Evolutionary conservation across 78 protist genomes (phyloP).

Genomic region (Trichosphaerium sp.): DNA sequence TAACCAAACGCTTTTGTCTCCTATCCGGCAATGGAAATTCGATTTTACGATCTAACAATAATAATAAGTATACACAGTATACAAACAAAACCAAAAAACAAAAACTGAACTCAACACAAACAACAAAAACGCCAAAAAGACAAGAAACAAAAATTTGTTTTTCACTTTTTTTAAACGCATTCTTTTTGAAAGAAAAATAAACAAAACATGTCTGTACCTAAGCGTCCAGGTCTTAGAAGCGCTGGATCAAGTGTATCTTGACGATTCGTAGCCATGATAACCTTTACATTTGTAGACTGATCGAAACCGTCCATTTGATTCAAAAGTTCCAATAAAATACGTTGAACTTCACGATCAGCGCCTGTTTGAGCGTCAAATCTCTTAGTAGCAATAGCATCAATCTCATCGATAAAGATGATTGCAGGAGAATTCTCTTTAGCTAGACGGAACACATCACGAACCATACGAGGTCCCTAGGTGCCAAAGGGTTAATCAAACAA

Average conservation of each 20-base stretch:
- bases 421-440: slow-evolving; percentile 98
- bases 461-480: slow-evolving; percentile 99
- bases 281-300: slow-evolving; percentile 94
- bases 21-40: slow-evolving; percentile 99
- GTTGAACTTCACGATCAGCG: slow-evolving; percentile 99
- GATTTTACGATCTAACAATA: slow-evolving; percentile 81
- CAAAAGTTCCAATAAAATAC: slow-evolving; percentile 97
- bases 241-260: slow-evolving; percentile 99
- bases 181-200: no score
- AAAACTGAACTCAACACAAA: no score
- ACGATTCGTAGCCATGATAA: slow-evolving; percentile 99
- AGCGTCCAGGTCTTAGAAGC: slow-evolving; percentile 98
- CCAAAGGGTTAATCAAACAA: no score
- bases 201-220: no score
- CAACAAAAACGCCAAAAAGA: no score
- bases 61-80: no score
- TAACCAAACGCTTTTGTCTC: slow-evolving; percentile 95
- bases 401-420: slow-evolving; percentile 99
- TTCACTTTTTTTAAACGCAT: no score
- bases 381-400: slow-evolving; percentile 97
- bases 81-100: no score
- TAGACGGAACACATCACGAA: slow-evolving; percentile 96
- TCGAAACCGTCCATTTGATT: slow-evolving; percentile 99
- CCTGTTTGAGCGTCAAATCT: slow-evolving; percentile 97
- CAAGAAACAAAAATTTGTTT: no score